Evolutionary conservation across 106 monocot species (phyloP).

Genomic region (Apostasia shenzhenica): DNA sequence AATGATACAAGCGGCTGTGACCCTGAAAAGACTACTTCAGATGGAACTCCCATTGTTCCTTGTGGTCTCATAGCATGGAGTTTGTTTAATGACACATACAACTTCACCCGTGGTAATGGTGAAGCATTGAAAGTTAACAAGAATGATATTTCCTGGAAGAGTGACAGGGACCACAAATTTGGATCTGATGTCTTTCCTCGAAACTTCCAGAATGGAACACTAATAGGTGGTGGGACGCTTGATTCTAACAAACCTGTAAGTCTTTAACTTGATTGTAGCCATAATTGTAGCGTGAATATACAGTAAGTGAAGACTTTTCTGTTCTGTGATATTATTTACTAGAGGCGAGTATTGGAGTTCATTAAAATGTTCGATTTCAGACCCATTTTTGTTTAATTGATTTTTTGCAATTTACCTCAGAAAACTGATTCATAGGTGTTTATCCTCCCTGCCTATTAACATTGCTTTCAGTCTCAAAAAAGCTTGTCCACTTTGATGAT

Average conservation of each 20-base stretch:
- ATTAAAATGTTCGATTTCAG: neutral
- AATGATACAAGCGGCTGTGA: constrained; percentile 57
- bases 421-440: too few relatives aligned
- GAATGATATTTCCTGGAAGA: constrained; percentile 73
- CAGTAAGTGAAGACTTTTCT: too few relatives aligned
- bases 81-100: constrained; percentile 78
- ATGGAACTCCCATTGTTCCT: constrained; percentile 49
- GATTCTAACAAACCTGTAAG: constrained; percentile 47
- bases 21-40: constrained; percentile 37
- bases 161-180: constrained; percentile 70
- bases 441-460: too few relatives aligned
- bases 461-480: too few relatives aligned
- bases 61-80: constrained; percentile 90
- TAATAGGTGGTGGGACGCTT: constrained; percentile 54
- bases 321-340: too few relatives aligned
- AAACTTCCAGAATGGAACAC: constrained; percentile 57
- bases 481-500: too few relatives aligned
- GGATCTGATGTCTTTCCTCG: constrained; percentile 57
- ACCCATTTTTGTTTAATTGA: neutral
- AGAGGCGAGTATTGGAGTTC: too few relatives aligned
- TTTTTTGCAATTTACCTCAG: neutral
- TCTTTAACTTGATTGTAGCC: neutral
- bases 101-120: constrained; percentile 21
- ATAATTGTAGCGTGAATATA: neutral
- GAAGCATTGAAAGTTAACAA: constrained; percentile 40